Conservation (phyloP, 2,329 filamentous ascomycete genomes). For the Boeremia lycopersici region DNA sequence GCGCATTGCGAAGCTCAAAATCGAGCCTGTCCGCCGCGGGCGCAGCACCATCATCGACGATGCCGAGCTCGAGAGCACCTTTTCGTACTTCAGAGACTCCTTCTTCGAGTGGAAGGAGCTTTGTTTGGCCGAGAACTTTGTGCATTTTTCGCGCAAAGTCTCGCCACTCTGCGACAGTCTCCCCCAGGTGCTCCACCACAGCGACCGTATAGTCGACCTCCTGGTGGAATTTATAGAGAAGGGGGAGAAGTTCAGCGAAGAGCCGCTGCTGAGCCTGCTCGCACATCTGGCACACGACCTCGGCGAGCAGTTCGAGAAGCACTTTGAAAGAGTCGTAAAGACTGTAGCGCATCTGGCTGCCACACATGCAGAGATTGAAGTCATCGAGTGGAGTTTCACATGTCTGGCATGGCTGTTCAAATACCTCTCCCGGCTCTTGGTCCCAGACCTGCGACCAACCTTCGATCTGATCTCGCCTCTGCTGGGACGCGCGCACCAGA, state of each 20-base stretch:
- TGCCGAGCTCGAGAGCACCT: slow-evolving; percentile 74
- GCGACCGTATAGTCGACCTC: slow-evolving; percentile 80
- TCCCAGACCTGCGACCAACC: slow-evolving; percentile 82
- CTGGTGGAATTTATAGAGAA: slow-evolving; percentile 77
- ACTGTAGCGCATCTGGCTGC: slow-evolving; percentile 80
- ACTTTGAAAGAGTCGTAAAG: slow-evolving; percentile 77
- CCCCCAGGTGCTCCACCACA: slow-evolving; percentile 88
- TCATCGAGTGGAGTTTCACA: slow-evolving; percentile 98
- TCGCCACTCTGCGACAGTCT: slow-evolving; percentile 84
- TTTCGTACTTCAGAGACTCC: slow-evolving; percentile 85
- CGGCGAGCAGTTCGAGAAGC: slow-evolving; percentile 83
- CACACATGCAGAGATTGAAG: slow-evolving; percentile 77
- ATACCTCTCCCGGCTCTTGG: slow-evolving; percentile 85
- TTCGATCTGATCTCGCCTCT: slow-evolving; percentile 83
- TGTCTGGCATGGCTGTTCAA: slow-evolving; percentile 97
- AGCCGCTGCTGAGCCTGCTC: slow-evolving; percentile 85
- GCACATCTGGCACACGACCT: slow-evolving; percentile 95
- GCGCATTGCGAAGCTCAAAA: slow-evolving; percentile 88
- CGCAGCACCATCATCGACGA: slow-evolving; percentile 83
- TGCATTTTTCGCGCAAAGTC: slow-evolving; percentile 75
- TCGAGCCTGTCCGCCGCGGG: slow-evolving; percentile 90
- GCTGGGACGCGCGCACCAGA: slow-evolving; percentile 80
- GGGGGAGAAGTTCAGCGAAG: slow-evolving; percentile 78
- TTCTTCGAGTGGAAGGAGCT: slow-evolving; percentile 89
- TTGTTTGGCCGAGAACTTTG: slow-evolving; percentile 84